Percentiles rank a stretch among this genome's conserved stretches.
These are phyloP conservation scores for Penicillium tannophilum DNA, from an alignment of 495 filamentous ascomycete genomes.

Conservation along the genomic window DNA sequence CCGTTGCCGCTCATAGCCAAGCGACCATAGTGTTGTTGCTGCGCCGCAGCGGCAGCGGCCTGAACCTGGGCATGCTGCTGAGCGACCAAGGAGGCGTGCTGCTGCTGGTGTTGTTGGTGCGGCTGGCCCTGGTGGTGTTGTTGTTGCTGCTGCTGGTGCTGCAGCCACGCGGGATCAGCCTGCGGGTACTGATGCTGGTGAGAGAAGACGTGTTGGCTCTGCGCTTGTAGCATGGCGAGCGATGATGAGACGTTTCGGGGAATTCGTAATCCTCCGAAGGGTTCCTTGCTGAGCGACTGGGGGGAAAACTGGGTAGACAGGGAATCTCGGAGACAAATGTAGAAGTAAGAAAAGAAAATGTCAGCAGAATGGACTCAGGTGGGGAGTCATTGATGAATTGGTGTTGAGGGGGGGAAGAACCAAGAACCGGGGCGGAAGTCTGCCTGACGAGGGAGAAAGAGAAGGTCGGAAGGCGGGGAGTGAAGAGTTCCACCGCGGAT, in stretches of 20 bases:
- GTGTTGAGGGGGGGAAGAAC: conserved; percentile 7
- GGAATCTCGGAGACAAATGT: conserved; percentile 5
- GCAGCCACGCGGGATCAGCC: conserved; percentile 77
- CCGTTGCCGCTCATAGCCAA: conserved; percentile 65
- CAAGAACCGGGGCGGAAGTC: conserved; percentile 13
- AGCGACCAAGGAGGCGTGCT: conserved; percentile 50
- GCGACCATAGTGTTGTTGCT: conserved; percentile 81
- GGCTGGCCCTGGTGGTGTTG: conserved; percentile 70
- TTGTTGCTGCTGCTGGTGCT: conserved; percentile 63
- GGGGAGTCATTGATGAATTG: conserved; percentile 30
- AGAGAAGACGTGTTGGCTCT: conserved; percentile 64
- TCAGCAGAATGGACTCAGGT: conserved; percentile 31
- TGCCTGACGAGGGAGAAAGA: conserved; percentile 23
- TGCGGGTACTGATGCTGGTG: conserved; percentile 83
- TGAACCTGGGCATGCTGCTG: conserved; percentile 62
- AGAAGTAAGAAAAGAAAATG: conserved; percentile 12
- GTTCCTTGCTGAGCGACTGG: conserved; percentile 26
- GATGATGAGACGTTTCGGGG: conserved; percentile 29
- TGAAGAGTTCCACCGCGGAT: conserved; percentile 15
- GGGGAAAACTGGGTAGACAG: conserved; percentile 6
- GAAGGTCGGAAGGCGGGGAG: conserved; percentile 37
- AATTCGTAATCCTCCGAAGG: conserved; percentile 42
- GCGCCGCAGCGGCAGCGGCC: conserved; percentile 64
- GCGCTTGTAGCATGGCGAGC: conserved; percentile 54
- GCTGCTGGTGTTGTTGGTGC: conserved; percentile 51